These are phyloP conservation scores for Xylariaceae sp. DNA, from an alignment of 2,329 filamentous ascomycete species.

Conservation along the genomic window DNA sequence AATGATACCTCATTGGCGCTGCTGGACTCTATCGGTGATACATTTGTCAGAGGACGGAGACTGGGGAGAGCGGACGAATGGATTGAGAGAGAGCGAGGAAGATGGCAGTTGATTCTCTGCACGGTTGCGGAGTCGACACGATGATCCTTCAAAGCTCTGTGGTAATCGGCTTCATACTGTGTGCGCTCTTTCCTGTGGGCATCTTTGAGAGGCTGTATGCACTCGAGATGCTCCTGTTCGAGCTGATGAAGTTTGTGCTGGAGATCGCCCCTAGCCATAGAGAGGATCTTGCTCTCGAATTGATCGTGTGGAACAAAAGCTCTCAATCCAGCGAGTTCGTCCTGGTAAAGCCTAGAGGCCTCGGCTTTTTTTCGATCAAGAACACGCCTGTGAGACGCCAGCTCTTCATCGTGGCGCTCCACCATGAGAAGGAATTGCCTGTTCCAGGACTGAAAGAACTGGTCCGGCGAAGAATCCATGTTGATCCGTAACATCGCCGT, in stretches of 20 bases:
- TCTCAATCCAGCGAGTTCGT: slow-evolving; percentile 6
- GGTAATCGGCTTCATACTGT: slow-evolving; percentile 3
- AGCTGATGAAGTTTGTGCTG: slow-evolving; percentile 4
- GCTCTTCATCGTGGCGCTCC: slow-evolving; percentile 8
- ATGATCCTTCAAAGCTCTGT: slow-evolving; percentile 2
- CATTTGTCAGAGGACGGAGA: no score
- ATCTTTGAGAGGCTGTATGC: slow-evolving; percentile 3
- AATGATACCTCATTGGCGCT: no score
- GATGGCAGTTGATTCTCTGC: no score
- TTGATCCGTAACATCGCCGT: neutral
- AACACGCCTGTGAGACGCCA: slow-evolving; percentile 4
- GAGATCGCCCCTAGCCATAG: slow-evolving; percentile 2
- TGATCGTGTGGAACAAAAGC: slow-evolving; percentile 1
- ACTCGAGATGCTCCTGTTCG: slow-evolving; percentile 1
- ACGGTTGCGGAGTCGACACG: no score
- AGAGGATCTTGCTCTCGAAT: slow-evolving; percentile 3
- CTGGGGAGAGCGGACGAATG: no score
- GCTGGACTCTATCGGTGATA: no score
- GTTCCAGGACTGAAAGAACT: slow-evolving; percentile 6
- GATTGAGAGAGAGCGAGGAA: no score
- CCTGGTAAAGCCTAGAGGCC: neutral
- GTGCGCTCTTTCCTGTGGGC: slow-evolving; percentile 7
- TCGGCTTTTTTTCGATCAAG: slow-evolving; percentile 7
- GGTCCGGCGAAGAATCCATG: slow-evolving; percentile 7
- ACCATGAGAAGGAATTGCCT: slow-evolving; percentile 6